Percentiles rank a stretch among this genome's conserved stretches.
Conservation (phyloP, 192 early-diverging fungal genomes). For the Mortierella claussenii region DNA sequence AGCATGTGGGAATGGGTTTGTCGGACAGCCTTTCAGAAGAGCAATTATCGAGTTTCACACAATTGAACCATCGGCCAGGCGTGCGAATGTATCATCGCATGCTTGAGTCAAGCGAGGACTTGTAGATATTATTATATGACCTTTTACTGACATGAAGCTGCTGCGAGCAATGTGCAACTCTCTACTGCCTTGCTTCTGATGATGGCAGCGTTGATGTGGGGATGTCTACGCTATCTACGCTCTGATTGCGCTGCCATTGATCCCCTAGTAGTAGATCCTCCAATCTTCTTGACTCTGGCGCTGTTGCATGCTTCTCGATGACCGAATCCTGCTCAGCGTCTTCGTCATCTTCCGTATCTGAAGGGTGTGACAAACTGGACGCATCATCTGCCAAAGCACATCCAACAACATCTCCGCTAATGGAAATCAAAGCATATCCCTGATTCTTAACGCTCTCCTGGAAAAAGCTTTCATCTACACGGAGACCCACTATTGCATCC, state of each 20-base stretch:
- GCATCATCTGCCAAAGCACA: slow-evolving; percentile 27
- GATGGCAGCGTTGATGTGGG: slow-evolving; percentile 16
- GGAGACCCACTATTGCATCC: slow-evolving; percentile 74
- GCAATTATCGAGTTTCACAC: slow-evolving; percentile 14
- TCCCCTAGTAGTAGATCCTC: neutral
- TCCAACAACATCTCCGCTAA: slow-evolving; percentile 73
- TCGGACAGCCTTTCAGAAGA: slow-evolving; percentile 18
- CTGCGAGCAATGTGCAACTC: too few relatives aligned
- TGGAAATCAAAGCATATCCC: slow-evolving; percentile 73
- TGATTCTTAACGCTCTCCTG: slow-evolving; percentile 76
- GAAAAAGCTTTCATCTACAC: slow-evolving; percentile 72
- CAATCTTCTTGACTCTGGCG: neutral
- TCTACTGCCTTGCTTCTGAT: too few relatives aligned
- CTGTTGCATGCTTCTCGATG: too few relatives aligned
- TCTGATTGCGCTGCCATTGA: slow-evolving; percentile 21
- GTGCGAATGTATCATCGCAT: slow-evolving; percentile 17
- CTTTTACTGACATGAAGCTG: neutral
- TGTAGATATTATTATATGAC: slow-evolving; percentile 3
- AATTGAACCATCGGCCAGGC: slow-evolving; percentile 12
- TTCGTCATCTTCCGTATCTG: slow-evolving; percentile 20
- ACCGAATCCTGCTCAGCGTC: too few relatives aligned
- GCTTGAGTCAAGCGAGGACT: slow-evolving; percentile 42
- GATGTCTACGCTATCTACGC: slow-evolving; percentile 23
- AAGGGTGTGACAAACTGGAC: neutral
- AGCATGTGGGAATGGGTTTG: slow-evolving; percentile 22